phyloP scores from a whole-genome alignment of 495 filamentous ascomycete genomes.

The Oidiodendron maius region DNA sequence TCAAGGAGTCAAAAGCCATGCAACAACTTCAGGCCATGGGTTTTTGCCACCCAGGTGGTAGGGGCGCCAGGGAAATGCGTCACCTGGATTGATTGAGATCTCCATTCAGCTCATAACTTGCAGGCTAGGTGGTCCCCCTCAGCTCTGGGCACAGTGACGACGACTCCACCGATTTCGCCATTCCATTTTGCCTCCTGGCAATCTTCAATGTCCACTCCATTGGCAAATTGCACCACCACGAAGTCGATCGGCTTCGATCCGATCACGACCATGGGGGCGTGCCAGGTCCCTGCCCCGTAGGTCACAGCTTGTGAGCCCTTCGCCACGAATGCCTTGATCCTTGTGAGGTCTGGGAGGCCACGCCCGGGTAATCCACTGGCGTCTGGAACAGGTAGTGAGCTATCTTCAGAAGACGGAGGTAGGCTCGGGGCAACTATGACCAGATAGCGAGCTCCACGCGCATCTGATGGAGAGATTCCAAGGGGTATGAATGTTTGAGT shows the following conservation, averaged over 20 bases:
- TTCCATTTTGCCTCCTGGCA: constrained; percentile 67
- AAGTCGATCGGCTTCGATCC: constrained; percentile 68
- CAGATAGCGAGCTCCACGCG: constrained; percentile 51
- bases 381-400: constrained; percentile 29
- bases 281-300: constrained; percentile 86
- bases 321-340: constrained; percentile 73
- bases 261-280: constrained; percentile 92
- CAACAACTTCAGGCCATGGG: no score
- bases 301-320: constrained; percentile 80
- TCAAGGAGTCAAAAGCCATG: no score
- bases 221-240: constrained; percentile 83
- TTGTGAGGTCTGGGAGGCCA: constrained; percentile 68
- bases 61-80: no score
- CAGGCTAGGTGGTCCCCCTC: not conserved
- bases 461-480: constrained; percentile 37
- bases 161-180: not conserved
- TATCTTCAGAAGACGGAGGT: constrained; percentile 28
- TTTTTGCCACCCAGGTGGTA: no score
- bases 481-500: constrained; percentile 89
- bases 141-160: constrained; percentile 8
- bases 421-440: constrained; percentile 84
- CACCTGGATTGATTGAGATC: not conserved
- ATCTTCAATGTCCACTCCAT: constrained; percentile 79
- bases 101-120: constrained; percentile 9
- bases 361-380: constrained; percentile 32